A percentile compares a stretch with the other conserved stretches of the same genome.
Conservation (phyloP, 2,329 filamentous ascomycete species). For the Botryotinia globosa region DNA sequence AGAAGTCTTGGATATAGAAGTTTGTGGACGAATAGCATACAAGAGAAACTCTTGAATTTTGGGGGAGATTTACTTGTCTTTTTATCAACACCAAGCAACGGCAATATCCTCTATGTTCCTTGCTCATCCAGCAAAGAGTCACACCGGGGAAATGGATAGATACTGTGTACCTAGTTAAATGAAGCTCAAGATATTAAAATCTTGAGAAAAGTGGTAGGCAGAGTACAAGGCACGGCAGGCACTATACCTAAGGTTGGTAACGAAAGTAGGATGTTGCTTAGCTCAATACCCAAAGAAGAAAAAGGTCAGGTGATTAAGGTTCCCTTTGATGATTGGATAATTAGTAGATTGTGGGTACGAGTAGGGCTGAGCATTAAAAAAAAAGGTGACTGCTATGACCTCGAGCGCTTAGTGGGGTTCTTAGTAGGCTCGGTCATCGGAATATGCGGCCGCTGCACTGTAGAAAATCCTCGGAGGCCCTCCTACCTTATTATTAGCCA, state of each 20-base stretch:
- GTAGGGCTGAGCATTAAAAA: not conserved
- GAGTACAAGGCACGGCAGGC: not conserved
- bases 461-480: slow-evolving; percentile 1
- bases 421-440: not conserved
- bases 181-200: not conserved
- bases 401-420: not conserved
- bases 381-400: not conserved
- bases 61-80: not conserved
- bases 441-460: not conserved
- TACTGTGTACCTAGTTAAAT: not conserved
- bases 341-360: not conserved
- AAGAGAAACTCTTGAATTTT: not conserved
- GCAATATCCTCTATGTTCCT: not conserved
- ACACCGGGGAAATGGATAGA: not conserved
- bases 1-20: not conserved
- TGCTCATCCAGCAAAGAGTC: not conserved
- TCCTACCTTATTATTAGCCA: too few relatives aligned
- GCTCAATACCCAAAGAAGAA: not conserved
- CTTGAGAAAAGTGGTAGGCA: not conserved
- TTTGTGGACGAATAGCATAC: not conserved
- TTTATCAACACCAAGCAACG: not conserved
- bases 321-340: not conserved
- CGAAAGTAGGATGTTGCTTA: not conserved
- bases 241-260: not conserved
- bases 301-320: not conserved